phyloP scores from a whole-genome alignment of 306 rosid species.

The Glycine latifolia region DNA sequence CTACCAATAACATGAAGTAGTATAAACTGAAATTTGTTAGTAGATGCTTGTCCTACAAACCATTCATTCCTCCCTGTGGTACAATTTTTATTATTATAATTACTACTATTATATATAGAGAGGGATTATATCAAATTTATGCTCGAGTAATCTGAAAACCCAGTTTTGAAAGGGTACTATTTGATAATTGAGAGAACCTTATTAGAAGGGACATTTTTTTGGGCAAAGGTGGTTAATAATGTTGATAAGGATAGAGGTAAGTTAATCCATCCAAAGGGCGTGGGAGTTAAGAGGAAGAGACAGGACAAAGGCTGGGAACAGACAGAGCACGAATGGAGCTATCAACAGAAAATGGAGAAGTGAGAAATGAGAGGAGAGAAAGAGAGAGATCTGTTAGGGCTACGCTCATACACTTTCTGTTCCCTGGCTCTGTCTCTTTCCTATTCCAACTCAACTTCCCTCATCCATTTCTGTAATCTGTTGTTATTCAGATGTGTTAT shows the following conservation, averaged over 20 bases:
- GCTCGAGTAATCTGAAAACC: background rate
- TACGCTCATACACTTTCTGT: conserved; percentile 95
- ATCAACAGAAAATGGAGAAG: conserved; percentile 47
- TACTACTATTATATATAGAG: conserved; percentile 32
- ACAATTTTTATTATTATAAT: background rate
- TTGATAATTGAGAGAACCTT: conserved; percentile 1
- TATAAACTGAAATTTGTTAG: conserved; percentile 37
- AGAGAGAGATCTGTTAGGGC: conserved; percentile 53
- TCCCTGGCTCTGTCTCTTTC: conserved; percentile 78
- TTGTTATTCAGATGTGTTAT: too few species aligned
- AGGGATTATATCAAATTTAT: conserved; percentile 6
- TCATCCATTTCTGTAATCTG: background rate
- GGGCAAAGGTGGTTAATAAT: background rate
- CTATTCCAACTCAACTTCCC: background rate
- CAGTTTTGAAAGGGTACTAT: background rate
- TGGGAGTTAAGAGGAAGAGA: conserved; percentile 18
- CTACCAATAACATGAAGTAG: conserved; percentile 33
- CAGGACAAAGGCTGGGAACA: conserved; percentile 66
- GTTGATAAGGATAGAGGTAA: conserved; percentile 19
- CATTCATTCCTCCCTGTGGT: background rate
- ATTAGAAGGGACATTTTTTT: background rate
- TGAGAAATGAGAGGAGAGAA: background rate
- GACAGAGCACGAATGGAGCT: conserved; percentile 84
- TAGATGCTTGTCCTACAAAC: conserved; percentile 50
- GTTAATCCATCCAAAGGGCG: background rate